Conservation (phyloP, 2,329 filamentous ascomycete genomes). For the Passalora sequoiae region DNA sequence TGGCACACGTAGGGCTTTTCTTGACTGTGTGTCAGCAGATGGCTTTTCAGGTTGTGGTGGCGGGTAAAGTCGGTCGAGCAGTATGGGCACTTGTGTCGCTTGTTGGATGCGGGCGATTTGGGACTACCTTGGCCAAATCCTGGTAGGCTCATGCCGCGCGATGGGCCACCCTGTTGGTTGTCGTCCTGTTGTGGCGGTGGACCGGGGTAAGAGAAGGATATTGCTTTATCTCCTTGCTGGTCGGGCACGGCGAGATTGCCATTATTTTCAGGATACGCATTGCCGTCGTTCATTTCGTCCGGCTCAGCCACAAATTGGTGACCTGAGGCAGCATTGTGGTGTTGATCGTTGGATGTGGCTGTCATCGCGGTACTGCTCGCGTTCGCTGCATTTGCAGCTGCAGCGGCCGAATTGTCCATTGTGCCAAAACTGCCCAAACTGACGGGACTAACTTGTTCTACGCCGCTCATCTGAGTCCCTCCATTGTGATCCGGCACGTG, state of each 20-base stretch:
- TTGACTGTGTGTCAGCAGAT: constrained; percentile 94
- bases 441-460: constrained; percentile 48
- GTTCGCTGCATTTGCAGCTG: constrained; percentile 25
- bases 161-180: constrained; percentile 49
- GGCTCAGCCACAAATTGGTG: constrained; percentile 32
- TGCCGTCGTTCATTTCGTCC: constrained; percentile 35
- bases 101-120: constrained; percentile 60
- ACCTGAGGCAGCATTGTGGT: constrained; percentile 37
- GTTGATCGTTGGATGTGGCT: constrained; percentile 48
- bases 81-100: constrained; percentile 95
- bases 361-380: constrained; percentile 37
- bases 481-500: constrained; percentile 42
- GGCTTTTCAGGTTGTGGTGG: constrained; percentile 95
- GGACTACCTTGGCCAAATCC: constrained; percentile 52
- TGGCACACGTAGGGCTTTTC: constrained; percentile 95
- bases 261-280: constrained; percentile 27
- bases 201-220: constrained; percentile 60
- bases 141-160: constrained; percentile 55
- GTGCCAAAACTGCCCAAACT: constrained; percentile 53
- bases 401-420: constrained; percentile 41
- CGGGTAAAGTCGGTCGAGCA: constrained; percentile 95
- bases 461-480: constrained; percentile 41
- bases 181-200: constrained; percentile 43
- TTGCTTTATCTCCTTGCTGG: constrained; percentile 48
- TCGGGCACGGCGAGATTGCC: constrained; percentile 23